Evolutionary conservation across 148 eudicot species (phyloP).

Genomic region (Nepenthes gracilis): DNA sequence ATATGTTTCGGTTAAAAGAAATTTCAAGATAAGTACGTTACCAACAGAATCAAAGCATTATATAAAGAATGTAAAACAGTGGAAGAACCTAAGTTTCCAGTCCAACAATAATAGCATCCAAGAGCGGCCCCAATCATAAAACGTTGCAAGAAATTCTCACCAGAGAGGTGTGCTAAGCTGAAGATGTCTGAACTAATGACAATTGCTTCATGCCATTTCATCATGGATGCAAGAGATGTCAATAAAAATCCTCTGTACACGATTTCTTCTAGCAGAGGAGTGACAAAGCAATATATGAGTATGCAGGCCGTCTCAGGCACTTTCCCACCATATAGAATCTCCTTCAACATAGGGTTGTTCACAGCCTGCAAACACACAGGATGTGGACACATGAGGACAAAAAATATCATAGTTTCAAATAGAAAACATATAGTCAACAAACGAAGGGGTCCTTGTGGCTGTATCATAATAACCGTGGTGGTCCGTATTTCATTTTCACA

Average conservation of each 20-base stretch:
- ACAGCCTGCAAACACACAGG: conserved; percentile 27
- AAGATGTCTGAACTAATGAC: conserved; percentile 58
- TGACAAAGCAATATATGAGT: conserved; percentile 52
- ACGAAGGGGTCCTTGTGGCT: no score
- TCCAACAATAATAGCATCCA: conserved; percentile 85
- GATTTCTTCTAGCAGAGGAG: conserved; percentile 77
- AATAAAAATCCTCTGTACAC: conserved; percentile 68
- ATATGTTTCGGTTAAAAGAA: neutral
- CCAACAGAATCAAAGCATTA: neutral
- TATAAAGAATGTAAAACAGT: conserved; percentile 45
- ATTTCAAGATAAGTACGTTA: neutral
- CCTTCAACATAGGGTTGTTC: conserved; percentile 50
- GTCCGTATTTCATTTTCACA: no score
- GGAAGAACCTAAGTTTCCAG: conserved; percentile 55
- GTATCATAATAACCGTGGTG: no score
- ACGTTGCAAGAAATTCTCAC: conserved; percentile 59
- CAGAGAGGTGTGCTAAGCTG: conserved; percentile 69
- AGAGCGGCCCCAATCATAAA: conserved; percentile 50
- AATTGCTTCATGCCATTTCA: conserved; percentile 69
- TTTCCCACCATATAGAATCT: conserved; percentile 42
- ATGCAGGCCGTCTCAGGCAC: conserved; percentile 35
- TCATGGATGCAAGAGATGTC: conserved; percentile 42
- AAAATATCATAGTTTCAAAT: no score
- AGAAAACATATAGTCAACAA: no score
- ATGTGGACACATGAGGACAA: neutral